Base-by-base conservation (phyloP, 1,139 yeast genomes). In the Debaryomyces singareniensis region DNA sequence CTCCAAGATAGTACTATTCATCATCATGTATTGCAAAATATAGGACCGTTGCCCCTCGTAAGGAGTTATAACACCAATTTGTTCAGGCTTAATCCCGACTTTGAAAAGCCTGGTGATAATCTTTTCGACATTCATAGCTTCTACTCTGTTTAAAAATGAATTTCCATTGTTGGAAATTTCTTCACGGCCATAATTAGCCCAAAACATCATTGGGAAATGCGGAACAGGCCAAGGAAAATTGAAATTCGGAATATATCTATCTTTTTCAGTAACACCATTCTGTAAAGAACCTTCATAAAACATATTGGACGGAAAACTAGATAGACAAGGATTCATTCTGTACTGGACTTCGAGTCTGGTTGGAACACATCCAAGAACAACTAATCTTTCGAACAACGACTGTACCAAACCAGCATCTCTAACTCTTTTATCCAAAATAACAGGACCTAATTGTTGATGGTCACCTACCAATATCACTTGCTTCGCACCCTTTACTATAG, bases 371-470 rank as follows among this genome's bases (percentile, higher is more conserved):
- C 95, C 95, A 36, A 86, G 68, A n/a, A 78, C 68, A 27, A 87
- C 80, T 40, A 89, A 61, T 44, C 96, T 71, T 55, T 89, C 96
- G 54, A 87, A 89, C 31, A 87, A 59, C 0, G 95, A 85, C 49
- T 84, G 95, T 36, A 73, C 71, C 36, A 89, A 68, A 14, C 96
- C 96, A 1, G 95, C 95, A 39, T 80, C 79, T 15, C 80, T 87
- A 2, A 95, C 96, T 43, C 71, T 71, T 45, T 76, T 74, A 47
- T 84, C 87, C 38, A 85, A 58, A 30, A 87, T 81, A 15, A 86
- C 94, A 0, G 96, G 96, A 3, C 96, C 96, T 43, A 87, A 63
- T 60, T 89, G 97, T 58, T 85, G 93, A 54, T 89, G 96, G 52
- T 89, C 97, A 45, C 97, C 97, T 29, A 89, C 96, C 16, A 89